These are phyloP conservation scores for Penstemon davidsonii DNA, from an alignment of 257 asterid species.

Conservation along the genomic window DNA sequence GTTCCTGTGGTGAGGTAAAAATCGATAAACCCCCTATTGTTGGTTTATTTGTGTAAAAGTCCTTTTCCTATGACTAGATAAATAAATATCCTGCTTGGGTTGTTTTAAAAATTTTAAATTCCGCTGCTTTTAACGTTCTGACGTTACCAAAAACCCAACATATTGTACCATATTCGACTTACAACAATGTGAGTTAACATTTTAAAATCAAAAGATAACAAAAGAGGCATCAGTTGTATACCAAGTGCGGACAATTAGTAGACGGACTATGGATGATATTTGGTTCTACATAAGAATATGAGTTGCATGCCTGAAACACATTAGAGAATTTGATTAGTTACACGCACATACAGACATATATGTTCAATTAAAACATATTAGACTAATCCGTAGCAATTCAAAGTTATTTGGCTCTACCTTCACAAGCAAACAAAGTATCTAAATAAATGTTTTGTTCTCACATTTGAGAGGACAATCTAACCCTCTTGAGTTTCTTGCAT, in stretches of 20 bases:
- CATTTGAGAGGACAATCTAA: slow-evolving; percentile 39
- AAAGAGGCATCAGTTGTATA: slow-evolving; percentile 25
- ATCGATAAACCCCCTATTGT: too few relatives aligned
- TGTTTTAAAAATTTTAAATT: too few relatives aligned
- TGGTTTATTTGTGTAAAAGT: too few relatives aligned
- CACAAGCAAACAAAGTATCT: slow-evolving; percentile 9
- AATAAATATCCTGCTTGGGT: too few relatives aligned
- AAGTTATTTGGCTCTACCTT: not conserved
- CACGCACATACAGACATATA: not conserved
- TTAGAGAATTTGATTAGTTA: not conserved
- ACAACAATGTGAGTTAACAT: not conserved
- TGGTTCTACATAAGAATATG: slow-evolving; percentile 30
- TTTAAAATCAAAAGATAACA: not conserved
- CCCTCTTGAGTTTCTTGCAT: slow-evolving; percentile 34
- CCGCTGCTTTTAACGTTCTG: too few relatives aligned
- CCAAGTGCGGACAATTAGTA: slow-evolving; percentile 26
- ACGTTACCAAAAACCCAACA: too few relatives aligned
- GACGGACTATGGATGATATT: slow-evolving; percentile 15
- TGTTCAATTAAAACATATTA: too few relatives aligned
- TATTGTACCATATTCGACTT: not conserved
- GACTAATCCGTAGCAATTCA: not conserved
- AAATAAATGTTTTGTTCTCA: slow-evolving; percentile 30
- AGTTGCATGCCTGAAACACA: slow-evolving; percentile 30
- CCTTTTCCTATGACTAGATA: too few relatives aligned
- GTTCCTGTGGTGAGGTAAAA: too few relatives aligned